Evolutionary conservation across 768 basidiomycete species (phyloP).

Genomic region (Favolaschia claudopus): DNA sequence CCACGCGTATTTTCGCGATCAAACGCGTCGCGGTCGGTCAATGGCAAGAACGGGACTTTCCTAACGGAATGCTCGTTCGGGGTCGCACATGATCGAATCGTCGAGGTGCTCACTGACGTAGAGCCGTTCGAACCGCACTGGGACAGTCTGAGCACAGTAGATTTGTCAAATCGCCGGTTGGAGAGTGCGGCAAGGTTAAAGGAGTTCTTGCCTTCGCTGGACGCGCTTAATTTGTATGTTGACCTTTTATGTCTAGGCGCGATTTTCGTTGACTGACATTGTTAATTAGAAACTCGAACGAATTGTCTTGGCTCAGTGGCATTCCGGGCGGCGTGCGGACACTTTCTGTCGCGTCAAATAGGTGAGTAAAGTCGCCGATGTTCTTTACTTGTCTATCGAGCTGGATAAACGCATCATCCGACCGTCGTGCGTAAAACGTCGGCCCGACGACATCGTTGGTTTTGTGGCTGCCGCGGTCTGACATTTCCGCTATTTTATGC

Average conservation of each 20-base stretch:
- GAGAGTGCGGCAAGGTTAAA: constrained; percentile 86
- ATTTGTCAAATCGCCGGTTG: constrained; percentile 74
- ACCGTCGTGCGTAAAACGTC: constrained; percentile 12
- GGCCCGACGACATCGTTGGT: constrained; percentile 1
- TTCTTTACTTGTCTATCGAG: constrained; percentile 7
- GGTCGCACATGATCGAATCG: constrained; percentile 89
- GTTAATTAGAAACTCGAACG: constrained; percentile 68
- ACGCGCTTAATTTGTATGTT: constrained; percentile 78
- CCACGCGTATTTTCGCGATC: constrained; percentile 56
- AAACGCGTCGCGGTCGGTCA: constrained; percentile 44
- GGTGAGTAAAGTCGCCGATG: constrained; percentile 53
- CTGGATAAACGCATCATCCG: no score
- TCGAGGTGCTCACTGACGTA: constrained; percentile 92
- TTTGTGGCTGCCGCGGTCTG: no score
- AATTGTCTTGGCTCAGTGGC: constrained; percentile 82
- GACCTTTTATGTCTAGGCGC: constrained; percentile 4
- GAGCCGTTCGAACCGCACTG: constrained; percentile 95
- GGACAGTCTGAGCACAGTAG: constrained; percentile 80
- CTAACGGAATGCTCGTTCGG: constrained; percentile 97
- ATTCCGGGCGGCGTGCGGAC: constrained; percentile 76
- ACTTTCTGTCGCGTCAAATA: constrained; percentile 78
- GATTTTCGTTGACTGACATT: constrained; percentile 24
- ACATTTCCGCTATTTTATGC: no score
- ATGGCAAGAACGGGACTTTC: constrained; percentile 58
- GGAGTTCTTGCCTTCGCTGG: constrained; percentile 88